Conservation (phyloP, 495 filamentous ascomycete species). For the Xylaria cubensis region DNA sequence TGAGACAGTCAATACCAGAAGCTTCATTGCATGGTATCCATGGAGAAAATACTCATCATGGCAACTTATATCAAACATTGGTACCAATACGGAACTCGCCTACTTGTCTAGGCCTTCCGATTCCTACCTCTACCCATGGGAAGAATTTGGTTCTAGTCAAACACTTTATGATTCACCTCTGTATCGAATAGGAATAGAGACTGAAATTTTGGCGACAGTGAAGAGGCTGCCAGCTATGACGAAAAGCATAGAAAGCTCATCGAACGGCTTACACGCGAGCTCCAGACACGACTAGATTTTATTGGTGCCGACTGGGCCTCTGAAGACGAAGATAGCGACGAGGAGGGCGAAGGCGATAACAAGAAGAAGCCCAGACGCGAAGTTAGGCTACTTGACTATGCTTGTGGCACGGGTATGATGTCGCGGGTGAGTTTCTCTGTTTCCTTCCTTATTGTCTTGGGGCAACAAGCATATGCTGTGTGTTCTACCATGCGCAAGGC, state of each 20-base stretch:
- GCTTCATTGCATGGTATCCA: not conserved
- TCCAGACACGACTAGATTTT: slow-evolving; percentile 63
- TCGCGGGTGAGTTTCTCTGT: slow-evolving; percentile 53
- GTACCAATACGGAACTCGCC: not conserved
- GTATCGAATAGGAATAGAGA: not conserved
- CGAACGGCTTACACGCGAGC: slow-evolving; percentile 50
- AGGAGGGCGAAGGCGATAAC: slow-evolving; percentile 26
- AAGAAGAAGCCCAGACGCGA: slow-evolving; percentile 46
- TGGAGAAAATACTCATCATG: not conserved
- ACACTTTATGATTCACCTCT: not conserved
- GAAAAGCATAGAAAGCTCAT: slow-evolving; percentile 48
- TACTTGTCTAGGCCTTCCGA: not conserved
- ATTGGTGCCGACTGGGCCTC: slow-evolving; percentile 64
- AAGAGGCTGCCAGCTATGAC: slow-evolving; percentile 51
- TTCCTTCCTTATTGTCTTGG: not conserved
- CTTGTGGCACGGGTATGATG: slow-evolving; percentile 73
- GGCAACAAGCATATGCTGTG: not conserved
- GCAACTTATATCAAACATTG: not conserved
- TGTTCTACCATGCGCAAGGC: not conserved
- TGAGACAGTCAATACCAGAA: not conserved
- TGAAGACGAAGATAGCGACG: slow-evolving; percentile 51
- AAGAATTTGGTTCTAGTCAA: not conserved
- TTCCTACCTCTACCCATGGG: not conserved
- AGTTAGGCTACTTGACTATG: slow-evolving; percentile 74
- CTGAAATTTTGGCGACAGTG: slow-evolving; percentile 33